These are phyloP conservation scores for Uronychia setigera DNA, from an alignment of 73 alveolate genomes.

Conservation along the genomic window DNA sequence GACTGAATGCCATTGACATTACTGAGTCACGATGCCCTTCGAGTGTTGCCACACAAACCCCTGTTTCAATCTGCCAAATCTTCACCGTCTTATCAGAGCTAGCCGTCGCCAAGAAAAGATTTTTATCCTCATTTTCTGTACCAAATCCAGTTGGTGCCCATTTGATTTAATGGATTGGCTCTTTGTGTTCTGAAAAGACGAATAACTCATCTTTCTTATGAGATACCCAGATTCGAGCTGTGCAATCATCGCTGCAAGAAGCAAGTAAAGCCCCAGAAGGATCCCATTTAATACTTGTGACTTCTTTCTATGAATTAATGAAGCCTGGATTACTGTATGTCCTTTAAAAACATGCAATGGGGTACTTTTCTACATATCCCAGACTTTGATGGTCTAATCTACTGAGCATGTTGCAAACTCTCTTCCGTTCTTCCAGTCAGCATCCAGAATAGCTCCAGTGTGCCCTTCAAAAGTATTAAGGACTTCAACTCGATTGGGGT, in stretches of 20 bases:
- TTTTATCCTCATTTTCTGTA: not conserved
- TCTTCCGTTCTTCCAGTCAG: conserved; percentile 56
- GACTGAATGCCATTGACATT: conserved; percentile 40
- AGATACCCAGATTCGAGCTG: conserved; percentile 15
- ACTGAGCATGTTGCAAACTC: conserved; percentile 49
- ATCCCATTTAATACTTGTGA: conserved; percentile 58
- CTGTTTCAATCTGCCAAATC: conserved; percentile 60
- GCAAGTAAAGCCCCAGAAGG: conserved; percentile 57
- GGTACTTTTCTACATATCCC: conserved; percentile 24
- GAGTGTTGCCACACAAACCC: conserved; percentile 32
- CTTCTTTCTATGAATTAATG: not conserved
- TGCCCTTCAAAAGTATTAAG: not conserved
- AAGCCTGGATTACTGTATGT: conserved; percentile 6
- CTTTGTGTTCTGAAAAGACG: conserved; percentile 9
- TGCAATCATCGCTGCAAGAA: conserved; percentile 31
- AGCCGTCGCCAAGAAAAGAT: conserved; percentile 60
- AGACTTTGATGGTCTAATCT: conserved; percentile 26
- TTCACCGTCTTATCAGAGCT: conserved; percentile 67
- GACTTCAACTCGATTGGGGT: conserved; percentile 11
- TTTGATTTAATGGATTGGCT: not conserved
- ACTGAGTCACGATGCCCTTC: conserved; percentile 51
- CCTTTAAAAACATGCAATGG: conserved; percentile 41
- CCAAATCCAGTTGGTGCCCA: conserved; percentile 42
- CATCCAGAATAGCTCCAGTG: conserved; percentile 18
- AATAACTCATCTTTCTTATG: not conserved